Percentiles rank a stretch among this genome's conserved stretches.
Evolutionary conservation across 2,329 filamentous ascomycete species (phyloP).

Genomic region (Hypoxylon sp.): DNA sequence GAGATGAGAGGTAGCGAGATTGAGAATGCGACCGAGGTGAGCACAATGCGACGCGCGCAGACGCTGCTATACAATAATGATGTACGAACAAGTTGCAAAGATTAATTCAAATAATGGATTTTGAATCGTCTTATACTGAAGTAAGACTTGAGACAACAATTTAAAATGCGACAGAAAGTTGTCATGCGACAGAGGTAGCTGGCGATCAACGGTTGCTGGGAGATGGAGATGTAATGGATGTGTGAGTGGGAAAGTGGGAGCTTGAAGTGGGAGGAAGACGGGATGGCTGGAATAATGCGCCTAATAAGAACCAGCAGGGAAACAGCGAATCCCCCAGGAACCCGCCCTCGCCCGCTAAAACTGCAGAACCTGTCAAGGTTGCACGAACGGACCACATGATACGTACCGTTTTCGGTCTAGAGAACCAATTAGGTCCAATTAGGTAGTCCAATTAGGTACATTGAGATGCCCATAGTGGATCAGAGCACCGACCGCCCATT

Average conservation of each 20-base stretch:
- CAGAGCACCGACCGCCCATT: slow-evolving; percentile 35
- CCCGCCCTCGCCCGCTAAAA: slow-evolving; percentile 14
- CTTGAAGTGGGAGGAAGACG: slow-evolving; percentile 45
- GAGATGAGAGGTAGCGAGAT: slow-evolving; percentile 21
- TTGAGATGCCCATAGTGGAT: slow-evolving; percentile 40
- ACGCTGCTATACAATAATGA: slow-evolving; percentile 1
- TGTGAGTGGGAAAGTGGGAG: slow-evolving; percentile 49
- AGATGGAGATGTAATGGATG: slow-evolving; percentile 32
- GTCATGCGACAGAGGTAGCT: slow-evolving; percentile 35
- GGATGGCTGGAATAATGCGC: slow-evolving; percentile 52
- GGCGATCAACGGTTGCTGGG: slow-evolving; percentile 43
- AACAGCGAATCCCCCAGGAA: slow-evolving; percentile 34
- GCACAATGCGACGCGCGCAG: slow-evolving; percentile 38
- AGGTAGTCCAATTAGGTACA: slow-evolving; percentile 36
- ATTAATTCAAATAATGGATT: slow-evolving; percentile 8
- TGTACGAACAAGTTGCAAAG: slow-evolving; percentile 17
- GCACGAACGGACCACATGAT: slow-evolving; percentile 50
- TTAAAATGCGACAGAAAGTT: slow-evolving; percentile 19
- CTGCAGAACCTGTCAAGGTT: slow-evolving; percentile 39
- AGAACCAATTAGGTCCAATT: slow-evolving; percentile 29
- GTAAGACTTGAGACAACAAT: slow-evolving; percentile 20
- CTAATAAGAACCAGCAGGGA: slow-evolving; percentile 51
- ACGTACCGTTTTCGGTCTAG: slow-evolving; percentile 48
- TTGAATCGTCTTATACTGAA: slow-evolving; percentile 5
- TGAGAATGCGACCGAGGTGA: slow-evolving; percentile 41